Evolutionary conservation across 2,329 filamentous ascomycete genomes (phyloP), one percentile per base, ranked within the genome.

Genomic region (Ceratocystis alfenasii): DNA sequence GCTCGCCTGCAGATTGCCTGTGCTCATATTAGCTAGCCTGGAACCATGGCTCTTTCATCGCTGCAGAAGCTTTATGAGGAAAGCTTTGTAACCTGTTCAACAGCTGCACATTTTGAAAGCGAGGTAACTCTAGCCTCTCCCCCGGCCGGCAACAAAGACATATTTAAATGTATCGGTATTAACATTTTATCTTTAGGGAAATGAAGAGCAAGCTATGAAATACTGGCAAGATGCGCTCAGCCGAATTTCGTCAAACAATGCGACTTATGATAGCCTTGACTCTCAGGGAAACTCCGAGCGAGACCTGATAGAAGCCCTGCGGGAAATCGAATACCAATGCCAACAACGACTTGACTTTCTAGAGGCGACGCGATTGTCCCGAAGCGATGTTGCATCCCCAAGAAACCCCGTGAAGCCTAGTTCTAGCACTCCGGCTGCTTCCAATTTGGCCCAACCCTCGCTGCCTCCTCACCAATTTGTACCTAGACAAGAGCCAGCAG

Each of bases 1-100:
- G n/a, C 28, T 36, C 30, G 22, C 55, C n/a, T n/a, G 17, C n/a
- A n/a, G 55, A n/a, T 20, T 36, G 25, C 28, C 22, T 8, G 55
- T 41, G 36, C 36, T 41, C 55, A 59, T 36, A 59, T 20, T 36
- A 33, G n/a, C 20, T 59, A 30, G 8, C 55, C 33, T 50, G 15
- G 7, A 30, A 81, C 76, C 73, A 80, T 76, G 72, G 76, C 75
- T 69, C 81, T 85, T 86, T 69, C 85, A 76, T 85, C 86, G 69
- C 85, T 96, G 75, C 93, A 97, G 78, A 96, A 96, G 82, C 95
- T 91, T 66, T 97, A 97, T 78, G 93, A 97, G 78, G 91, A 97
- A 76, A 92, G 89, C 76, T 96, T 96, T 77, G 78, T 96, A 71
- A 91, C 88, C 73, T 96, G 92, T 77, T 96, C 92, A 15, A 97